These are phyloP conservation scores for Avena insularis DNA, from an alignment of 176 grass and related monocot genomes.

Conservation along the genomic window DNA sequence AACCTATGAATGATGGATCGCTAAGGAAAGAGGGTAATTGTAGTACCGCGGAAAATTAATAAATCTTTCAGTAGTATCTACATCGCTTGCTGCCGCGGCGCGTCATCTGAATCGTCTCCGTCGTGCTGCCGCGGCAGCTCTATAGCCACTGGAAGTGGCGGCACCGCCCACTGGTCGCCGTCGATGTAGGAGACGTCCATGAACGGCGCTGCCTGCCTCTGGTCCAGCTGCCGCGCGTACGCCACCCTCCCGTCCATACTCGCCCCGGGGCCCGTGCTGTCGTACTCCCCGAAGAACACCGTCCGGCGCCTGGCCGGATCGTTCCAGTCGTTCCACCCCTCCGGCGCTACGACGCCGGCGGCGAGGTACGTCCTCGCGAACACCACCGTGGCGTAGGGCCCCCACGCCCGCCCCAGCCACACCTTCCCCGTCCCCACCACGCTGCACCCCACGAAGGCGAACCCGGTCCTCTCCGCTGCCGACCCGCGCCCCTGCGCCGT, in stretches of 20 bases:
- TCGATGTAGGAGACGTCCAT: constrained; percentile 85
- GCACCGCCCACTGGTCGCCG: constrained; percentile 55
- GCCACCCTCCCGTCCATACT: constrained; percentile 39
- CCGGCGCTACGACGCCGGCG: constrained; percentile 50
- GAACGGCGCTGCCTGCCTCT: constrained; percentile 57
- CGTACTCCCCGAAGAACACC: constrained; percentile 74
- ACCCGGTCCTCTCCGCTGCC: constrained; percentile 60
- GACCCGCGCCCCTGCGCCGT: constrained; percentile 76
- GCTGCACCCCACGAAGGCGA: constrained; percentile 78
- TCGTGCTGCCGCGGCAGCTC: neutral
- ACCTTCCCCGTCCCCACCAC: constrained; percentile 64
- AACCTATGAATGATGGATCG: too few species aligned
- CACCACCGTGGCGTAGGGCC: constrained; percentile 64
- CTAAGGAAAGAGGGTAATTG: too few species aligned
- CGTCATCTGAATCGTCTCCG: neutral
- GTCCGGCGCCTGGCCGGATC: constrained; percentile 66
- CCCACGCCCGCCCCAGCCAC: constrained; percentile 82
- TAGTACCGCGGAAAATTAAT: too few species aligned
- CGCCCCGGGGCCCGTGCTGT: constrained; percentile 72
- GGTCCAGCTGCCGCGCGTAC: constrained; percentile 66
- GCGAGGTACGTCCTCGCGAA: constrained; percentile 64
- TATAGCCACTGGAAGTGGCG: constrained; percentile 48
- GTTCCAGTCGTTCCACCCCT: constrained; percentile 88
- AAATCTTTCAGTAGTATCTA: neutral
- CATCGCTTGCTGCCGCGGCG: neutral